phyloP scores from a whole-genome alignment of 2,329 filamentous ascomycete species.

The Trichoderma semiorbis region DNA sequence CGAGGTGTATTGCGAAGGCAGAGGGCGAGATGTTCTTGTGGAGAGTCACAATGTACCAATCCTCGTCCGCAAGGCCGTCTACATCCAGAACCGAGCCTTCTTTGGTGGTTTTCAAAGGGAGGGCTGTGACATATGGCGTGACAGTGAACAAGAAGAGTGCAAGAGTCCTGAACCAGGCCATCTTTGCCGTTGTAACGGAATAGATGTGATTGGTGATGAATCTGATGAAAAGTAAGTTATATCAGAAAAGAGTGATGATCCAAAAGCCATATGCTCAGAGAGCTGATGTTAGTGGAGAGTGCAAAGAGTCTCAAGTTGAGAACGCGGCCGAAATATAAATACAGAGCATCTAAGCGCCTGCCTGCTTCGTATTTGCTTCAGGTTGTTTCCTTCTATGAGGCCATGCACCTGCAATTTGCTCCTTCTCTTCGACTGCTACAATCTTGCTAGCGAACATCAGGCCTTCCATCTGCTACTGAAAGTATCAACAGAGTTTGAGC shows the following conservation, averaged over 20 bases:
- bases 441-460: background rate
- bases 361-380: too few species aligned
- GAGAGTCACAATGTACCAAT: constrained; percentile 46
- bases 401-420: background rate
- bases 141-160: constrained; percentile 20
- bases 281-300: background rate
- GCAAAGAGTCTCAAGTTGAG: background rate
- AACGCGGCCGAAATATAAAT: background rate
- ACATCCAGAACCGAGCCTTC: constrained; percentile 19
- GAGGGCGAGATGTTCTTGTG: constrained; percentile 34
- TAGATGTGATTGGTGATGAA: background rate
- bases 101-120: constrained; percentile 3
- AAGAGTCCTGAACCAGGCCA: constrained; percentile 20
- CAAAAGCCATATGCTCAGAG: background rate
- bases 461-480: background rate
- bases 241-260: background rate
- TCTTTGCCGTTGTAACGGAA: background rate
- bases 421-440: background rate
- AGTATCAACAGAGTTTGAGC: background rate
- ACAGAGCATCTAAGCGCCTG: background rate
- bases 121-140: constrained; percentile 9
- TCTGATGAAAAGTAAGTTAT: background rate
- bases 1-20: constrained; percentile 34
- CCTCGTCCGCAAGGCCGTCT: constrained; percentile 30
- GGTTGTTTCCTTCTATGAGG: background rate